These are phyloP conservation scores for Plasmopara halstedii DNA, from an alignment of 352 stramenopile species.

Conservation along the genomic window DNA sequence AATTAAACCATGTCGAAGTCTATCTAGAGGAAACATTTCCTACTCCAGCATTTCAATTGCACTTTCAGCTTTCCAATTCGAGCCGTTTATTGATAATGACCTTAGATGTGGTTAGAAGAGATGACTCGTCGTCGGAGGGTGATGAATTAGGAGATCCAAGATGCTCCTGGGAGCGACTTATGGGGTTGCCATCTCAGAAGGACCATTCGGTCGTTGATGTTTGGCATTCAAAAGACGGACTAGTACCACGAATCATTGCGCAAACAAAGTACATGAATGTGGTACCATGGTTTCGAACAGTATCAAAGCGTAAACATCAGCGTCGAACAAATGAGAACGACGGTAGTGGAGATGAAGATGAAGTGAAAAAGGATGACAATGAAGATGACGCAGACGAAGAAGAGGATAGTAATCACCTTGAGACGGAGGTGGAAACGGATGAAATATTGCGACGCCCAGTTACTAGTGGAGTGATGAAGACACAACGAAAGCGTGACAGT, in stretches of 20 bases:
- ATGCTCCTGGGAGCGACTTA: slow-evolving; percentile 46
- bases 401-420: slow-evolving; percentile 43
- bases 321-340: slow-evolving; percentile 34
- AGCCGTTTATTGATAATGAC: slow-evolving; percentile 42
- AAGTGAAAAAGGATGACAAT: slow-evolving; percentile 47
- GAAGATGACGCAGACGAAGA: slow-evolving; percentile 53
- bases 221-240: slow-evolving; percentile 49
- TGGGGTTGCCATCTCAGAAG: slow-evolving; percentile 41
- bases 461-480: slow-evolving; percentile 21
- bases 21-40: slow-evolving; percentile 53
- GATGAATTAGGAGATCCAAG: slow-evolving; percentile 33
- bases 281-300: slow-evolving; percentile 43
- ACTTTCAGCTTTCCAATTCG: slow-evolving; percentile 39
- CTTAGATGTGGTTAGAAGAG: slow-evolving; percentile 33
- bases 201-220: slow-evolving; percentile 71
- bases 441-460: slow-evolving; percentile 24
- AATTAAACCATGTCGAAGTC: slow-evolving; percentile 54
- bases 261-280: slow-evolving; percentile 61
- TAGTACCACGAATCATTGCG: slow-evolving; percentile 46
- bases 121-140: slow-evolving; percentile 5
- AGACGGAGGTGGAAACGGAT: slow-evolving; percentile 37
- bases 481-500: slow-evolving; percentile 45
- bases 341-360: slow-evolving; percentile 32
- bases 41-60: slow-evolving; percentile 33
- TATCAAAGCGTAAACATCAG: slow-evolving; percentile 33